These are phyloP conservation scores for Vigna reflexopilosa DNA, from an alignment of 306 rosid genomes.

Conservation along the genomic window DNA sequence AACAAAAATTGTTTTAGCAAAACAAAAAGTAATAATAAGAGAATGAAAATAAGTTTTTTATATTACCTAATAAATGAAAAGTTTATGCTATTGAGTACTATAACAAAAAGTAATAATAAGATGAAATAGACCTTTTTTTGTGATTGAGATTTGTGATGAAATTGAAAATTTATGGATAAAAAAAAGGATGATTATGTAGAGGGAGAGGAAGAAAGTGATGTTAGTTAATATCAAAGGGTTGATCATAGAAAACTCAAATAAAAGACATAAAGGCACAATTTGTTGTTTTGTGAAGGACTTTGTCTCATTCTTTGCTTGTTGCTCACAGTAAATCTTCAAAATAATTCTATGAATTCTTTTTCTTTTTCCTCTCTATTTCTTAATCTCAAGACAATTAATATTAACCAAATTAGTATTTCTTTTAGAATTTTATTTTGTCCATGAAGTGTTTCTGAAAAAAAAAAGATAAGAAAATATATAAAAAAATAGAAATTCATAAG, in stretches of 20 bases:
- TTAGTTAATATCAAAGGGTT: constrained; percentile 39
- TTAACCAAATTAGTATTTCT: not conserved
- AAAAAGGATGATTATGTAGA: not conserved
- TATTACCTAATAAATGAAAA: too few species aligned
- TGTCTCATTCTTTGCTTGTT: constrained; percentile 28
- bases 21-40: too few species aligned
- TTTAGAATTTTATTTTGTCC: not conserved
- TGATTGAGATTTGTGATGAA: constrained; percentile 40
- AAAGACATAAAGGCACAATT: constrained; percentile 39
- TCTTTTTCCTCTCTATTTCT: not conserved
- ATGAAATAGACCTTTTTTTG: constrained; percentile 29
- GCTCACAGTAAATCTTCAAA: not conserved
- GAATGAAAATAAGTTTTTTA: too few species aligned
- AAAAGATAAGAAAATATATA: too few species aligned
- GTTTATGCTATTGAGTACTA: too few species aligned
- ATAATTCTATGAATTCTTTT: not conserved
- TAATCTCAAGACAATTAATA: not conserved
- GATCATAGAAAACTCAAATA: constrained; percentile 27
- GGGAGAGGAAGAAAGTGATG: constrained; percentile 3
- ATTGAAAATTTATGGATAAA: constrained; percentile 7
- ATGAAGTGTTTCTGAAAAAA: too few species aligned
- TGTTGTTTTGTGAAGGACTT: constrained; percentile 37
- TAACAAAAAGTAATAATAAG: too few species aligned
- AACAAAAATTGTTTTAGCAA: too few species aligned
- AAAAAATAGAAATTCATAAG: too few species aligned